phyloP scores from a whole-genome alignment of 2,329 filamentous ascomycete species.

The Colletotrichum orbiculare region DNA sequence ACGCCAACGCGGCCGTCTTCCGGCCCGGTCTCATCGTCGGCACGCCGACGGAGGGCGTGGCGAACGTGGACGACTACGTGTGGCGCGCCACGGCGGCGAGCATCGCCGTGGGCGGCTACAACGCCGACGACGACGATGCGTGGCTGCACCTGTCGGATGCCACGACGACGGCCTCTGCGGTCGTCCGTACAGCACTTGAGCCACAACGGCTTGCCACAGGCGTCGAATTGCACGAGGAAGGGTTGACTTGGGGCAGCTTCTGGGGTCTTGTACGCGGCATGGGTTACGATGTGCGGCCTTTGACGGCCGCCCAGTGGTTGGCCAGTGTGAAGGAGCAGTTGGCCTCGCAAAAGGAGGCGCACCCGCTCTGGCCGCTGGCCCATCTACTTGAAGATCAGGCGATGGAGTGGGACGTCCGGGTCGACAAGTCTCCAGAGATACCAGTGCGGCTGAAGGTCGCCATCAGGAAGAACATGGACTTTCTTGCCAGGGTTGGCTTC shows the following conservation, averaged over 20 bases:
- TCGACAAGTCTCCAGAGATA: background rate
- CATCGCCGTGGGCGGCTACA: slow-evolving; percentile 24
- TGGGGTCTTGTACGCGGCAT: no score
- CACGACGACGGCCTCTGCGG: slow-evolving; percentile 22
- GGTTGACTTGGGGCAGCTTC: no score
- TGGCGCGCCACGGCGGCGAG: slow-evolving; percentile 36
- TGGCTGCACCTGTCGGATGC: slow-evolving; percentile 34
- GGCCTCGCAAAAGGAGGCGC: slow-evolving; percentile 28
- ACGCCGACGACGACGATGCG: slow-evolving; percentile 25
- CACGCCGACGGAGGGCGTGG: slow-evolving; percentile 45
- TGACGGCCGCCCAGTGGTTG: slow-evolving; percentile 36
- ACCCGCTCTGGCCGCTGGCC: slow-evolving; percentile 41
- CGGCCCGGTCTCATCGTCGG: slow-evolving; percentile 39
- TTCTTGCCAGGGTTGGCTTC: slow-evolving; percentile 6
- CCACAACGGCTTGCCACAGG: no score
- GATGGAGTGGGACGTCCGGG: slow-evolving; percentile 22
- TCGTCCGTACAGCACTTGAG: background rate
- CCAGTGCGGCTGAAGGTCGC: slow-evolving; percentile 1
- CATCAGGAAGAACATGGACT: slow-evolving; percentile 4
- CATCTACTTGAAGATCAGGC: slow-evolving; percentile 33
- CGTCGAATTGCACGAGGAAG: no score
- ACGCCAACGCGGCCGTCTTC: slow-evolving; percentile 37
- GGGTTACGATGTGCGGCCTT: slow-evolving; percentile 18
- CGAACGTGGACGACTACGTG: slow-evolving; percentile 42
- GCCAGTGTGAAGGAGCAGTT: slow-evolving; percentile 29